These are phyloP conservation scores for Cardiospermum halicacabum DNA, from an alignment of 345 rosid genomes.

Conservation along the genomic window DNA sequence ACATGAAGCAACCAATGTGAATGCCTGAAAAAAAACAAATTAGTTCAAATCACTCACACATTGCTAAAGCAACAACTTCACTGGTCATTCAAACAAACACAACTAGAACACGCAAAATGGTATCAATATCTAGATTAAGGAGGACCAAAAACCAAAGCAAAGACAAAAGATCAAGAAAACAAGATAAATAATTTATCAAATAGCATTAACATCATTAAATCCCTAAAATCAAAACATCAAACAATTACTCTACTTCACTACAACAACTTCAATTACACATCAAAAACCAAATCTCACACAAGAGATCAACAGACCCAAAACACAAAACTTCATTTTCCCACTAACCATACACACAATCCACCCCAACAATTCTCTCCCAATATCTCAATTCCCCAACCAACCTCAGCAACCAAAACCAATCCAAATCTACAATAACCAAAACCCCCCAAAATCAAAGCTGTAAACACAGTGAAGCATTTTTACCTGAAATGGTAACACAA, in stretches of 20 bases:
- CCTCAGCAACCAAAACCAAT: background rate
- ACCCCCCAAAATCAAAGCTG: background rate
- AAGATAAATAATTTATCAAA: background rate
- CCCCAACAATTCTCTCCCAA: background rate
- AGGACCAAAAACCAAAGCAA: background rate
- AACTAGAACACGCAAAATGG: background rate
- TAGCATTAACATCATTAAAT: background rate
- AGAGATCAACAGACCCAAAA: background rate
- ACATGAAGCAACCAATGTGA: slow-evolving; percentile 5
- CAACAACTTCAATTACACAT: background rate
- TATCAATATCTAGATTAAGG: background rate
- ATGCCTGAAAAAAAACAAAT: background rate
- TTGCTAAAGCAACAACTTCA: background rate
- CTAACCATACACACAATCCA: slow-evolving; percentile 2
- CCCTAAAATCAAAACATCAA: slow-evolving; percentile 2
- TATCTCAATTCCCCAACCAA: background rate
- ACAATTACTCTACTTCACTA: background rate
- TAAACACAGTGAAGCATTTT: background rate
- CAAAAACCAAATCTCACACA: background rate
- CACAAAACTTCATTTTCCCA: background rate
- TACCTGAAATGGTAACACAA: slow-evolving; percentile 1
- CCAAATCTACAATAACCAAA: background rate
- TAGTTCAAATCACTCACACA: background rate
- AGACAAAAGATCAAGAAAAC: background rate
- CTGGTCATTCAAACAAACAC: background rate